Conservation (phyloP, 345 rosid genomes). For the Lenwebbia sp. region DNA sequence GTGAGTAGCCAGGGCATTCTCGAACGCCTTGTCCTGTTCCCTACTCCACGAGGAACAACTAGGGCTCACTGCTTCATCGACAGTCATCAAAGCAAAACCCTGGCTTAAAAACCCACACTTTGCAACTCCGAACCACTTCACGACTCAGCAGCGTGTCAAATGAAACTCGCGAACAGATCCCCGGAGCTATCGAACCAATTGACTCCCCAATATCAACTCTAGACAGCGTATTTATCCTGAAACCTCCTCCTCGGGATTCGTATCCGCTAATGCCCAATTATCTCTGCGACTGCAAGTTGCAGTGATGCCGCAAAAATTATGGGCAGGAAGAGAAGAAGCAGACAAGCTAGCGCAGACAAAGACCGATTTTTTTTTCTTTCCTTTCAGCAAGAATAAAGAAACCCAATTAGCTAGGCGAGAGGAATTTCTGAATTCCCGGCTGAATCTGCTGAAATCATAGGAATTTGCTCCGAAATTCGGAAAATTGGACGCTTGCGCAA, state of each 20-base stretch:
- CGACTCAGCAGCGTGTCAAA: not conserved
- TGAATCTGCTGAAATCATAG: not conserved
- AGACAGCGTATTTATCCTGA: not conserved
- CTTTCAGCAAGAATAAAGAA: not conserved
- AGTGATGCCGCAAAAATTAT: not conserved
- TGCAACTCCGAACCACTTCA: not conserved
- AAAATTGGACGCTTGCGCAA: not conserved
- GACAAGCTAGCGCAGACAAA: not conserved
- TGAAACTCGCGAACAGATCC: not conserved
- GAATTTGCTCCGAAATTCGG: not conserved
- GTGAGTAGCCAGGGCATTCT: slow-evolving; percentile 67
- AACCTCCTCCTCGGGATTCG: not conserved
- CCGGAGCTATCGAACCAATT: not conserved
- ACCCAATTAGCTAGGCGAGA: not conserved
- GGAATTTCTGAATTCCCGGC: not conserved
- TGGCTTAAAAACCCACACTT: not conserved
- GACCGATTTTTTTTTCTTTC: not conserved
- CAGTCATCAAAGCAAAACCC: not conserved
- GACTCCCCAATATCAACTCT: not conserved
- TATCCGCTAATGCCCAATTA: not conserved
- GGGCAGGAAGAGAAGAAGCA: not conserved
- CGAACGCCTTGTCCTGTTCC: slow-evolving; percentile 89
- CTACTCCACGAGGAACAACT: slow-evolving; percentile 56
- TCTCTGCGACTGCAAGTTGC: not conserved
- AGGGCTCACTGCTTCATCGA: slow-evolving; percentile 46